Percentiles rank a stretch among this genome's conserved stretches.
phyloP scores from a whole-genome alignment of 1,284 basidiomycete genomes.

The Cerioporus squamosus region DNA sequence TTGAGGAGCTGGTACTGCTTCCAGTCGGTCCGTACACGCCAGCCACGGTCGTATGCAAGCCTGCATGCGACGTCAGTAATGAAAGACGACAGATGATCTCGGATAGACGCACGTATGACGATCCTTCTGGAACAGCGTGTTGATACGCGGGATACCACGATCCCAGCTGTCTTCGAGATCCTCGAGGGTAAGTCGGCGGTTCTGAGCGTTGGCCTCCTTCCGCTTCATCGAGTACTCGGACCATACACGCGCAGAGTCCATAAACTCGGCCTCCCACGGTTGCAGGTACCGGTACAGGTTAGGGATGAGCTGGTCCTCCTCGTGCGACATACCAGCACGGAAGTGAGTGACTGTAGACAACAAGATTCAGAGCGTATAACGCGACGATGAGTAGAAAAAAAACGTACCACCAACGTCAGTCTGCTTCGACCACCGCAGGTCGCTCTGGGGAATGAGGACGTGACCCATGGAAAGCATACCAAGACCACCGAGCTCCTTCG shows the following conservation, averaged over 20 bases:
- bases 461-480: conserved; percentile 99
- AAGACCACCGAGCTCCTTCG: conserved; percentile 95
- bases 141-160: conserved; percentile 97
- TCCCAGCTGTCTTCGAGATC: conserved; percentile 98
- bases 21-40: conserved; percentile 96
- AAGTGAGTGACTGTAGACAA: conserved; percentile 81
- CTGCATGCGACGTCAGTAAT: conserved; percentile 44
- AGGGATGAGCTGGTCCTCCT: conserved; percentile 94
- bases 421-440: conserved; percentile 97
- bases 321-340: conserved; percentile 96
- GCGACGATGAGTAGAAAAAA: background rate
- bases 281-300: conserved; percentile 98
- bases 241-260: conserved; percentile 99
- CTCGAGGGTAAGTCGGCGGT: conserved; percentile 94
- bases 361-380: background rate
- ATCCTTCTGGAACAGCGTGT: conserved; percentile 98
- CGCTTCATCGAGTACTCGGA: conserved; percentile 99
- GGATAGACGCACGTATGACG: conserved; percentile 73
- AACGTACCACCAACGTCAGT: conserved; percentile 86
- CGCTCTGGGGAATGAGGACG: conserved; percentile 96
- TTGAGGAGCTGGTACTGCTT: conserved; percentile 97
- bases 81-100: background rate
- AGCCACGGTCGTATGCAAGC: conserved; percentile 96
- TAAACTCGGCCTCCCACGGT: conserved; percentile 99
- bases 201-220: conserved; percentile 98